Evolutionary conservation across 352 stramenopile species (phyloP), one percentile per base, ranked within the genome.

Genomic region (Detonula confervacea): DNA sequence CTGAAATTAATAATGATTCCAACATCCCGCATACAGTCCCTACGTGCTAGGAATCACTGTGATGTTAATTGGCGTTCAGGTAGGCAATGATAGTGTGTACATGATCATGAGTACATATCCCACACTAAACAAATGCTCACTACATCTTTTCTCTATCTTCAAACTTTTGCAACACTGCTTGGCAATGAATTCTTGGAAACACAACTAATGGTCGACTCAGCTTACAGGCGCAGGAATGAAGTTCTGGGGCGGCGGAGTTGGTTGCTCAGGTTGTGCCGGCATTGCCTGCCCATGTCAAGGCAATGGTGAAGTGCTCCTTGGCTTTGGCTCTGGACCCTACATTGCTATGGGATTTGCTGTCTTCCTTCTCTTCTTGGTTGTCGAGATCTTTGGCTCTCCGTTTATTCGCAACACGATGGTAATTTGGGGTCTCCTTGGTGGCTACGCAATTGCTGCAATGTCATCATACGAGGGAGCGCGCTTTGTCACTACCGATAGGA

Each of bases 221-320:
- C 77, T 94, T 33, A 84, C 78, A 46, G 84, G 86, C 68, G 89
- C 85, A 39, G 89, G 89, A 54, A 91, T 94, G 81, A 94, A 92
- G 60, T 94, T 91, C 55, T 91, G 86, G 83, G 89, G 89, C 42
- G 89, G 89, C 63, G 29, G 29, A 12, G 18, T 12, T 2, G 20
- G 20, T 49, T 12, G 5, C 11, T 12, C 5, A 11, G 11, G 33
- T 42, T 42, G 11, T 42, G 33, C 33, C 11, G 5, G 33, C 33
- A 42, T 42, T 42, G 33, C 33, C 33, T 11, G 11, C 5, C 11
- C 33, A 42, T 42, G 33, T 42, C 33, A 42, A 5, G 51, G 35
- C 2, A 89, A 79, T 59, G 89, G 85, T 18, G 67, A 91, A 20
- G 79, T 88, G 2, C 20, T 51, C 4, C 69, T 90, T 37, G 71